phyloP scores from a whole-genome alignment of 768 basidiomycete species.

The Pseudohyphozyma bogoriensis region DNA sequence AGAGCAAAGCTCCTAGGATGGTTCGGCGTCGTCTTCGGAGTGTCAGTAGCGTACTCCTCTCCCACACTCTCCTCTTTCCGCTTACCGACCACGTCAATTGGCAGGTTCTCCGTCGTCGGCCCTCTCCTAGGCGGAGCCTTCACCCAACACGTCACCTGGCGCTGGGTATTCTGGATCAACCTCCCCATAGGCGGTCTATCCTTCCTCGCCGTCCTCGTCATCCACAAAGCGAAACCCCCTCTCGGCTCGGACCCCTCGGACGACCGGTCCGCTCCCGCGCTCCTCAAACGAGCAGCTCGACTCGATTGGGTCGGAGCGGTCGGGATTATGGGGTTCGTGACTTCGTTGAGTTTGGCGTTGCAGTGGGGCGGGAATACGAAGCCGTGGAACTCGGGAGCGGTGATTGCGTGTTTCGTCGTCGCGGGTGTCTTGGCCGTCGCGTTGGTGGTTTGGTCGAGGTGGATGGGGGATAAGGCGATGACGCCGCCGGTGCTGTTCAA shows the following conservation, averaged over 20 bases:
- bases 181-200: slow-evolving; percentile 39
- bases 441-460: slow-evolving; percentile 38
- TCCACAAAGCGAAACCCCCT: slow-evolving; percentile 31
- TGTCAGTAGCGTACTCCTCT: no score
- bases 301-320: slow-evolving; percentile 43
- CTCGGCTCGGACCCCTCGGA: slow-evolving; percentile 26
- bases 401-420: slow-evolving; percentile 41
- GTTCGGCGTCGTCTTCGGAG: no score
- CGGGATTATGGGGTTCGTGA: slow-evolving; percentile 40
- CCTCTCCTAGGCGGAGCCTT: no score
- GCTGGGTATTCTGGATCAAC: slow-evolving; percentile 40
- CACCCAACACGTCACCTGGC: slow-evolving; percentile 39
- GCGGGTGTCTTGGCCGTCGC: slow-evolving; percentile 36
- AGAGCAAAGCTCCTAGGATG: no score
- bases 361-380: slow-evolving; percentile 47
- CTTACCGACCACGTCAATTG: no score
- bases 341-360: slow-evolving; percentile 43
- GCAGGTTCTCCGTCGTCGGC: no score
- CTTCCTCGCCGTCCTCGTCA: slow-evolving; percentile 33
- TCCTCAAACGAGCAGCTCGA: background rate
- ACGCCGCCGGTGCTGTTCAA: slow-evolving; percentile 39
- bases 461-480: slow-evolving; percentile 39
- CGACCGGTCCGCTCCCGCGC: slow-evolving; percentile 6
- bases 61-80: no score
- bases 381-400: slow-evolving; percentile 44